These are phyloP conservation scores for Nakataea oryzae DNA, from an alignment of 2,329 filamentous ascomycete species.

Conservation along the genomic window DNA sequence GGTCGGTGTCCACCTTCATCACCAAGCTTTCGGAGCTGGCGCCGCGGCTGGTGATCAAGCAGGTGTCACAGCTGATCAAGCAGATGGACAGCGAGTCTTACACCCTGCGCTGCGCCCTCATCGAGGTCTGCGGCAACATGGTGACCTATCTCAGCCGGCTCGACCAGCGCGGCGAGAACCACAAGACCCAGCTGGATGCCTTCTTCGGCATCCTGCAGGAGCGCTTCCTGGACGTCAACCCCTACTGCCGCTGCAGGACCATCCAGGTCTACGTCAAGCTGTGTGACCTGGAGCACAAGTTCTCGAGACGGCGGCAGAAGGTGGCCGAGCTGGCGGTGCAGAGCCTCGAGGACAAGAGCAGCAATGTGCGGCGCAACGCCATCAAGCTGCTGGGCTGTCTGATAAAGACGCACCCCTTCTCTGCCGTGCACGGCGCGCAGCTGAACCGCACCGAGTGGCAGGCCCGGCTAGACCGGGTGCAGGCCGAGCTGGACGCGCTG, in stretches of 20 bases:
- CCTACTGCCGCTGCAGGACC: constrained; percentile 83
- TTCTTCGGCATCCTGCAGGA: constrained; percentile 97
- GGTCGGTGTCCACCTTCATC: constrained; percentile 91
- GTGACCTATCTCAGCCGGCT: constrained; percentile 83
- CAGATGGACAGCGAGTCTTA: constrained; percentile 96
- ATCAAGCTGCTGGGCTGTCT: constrained; percentile 84
- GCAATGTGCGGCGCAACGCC: constrained; percentile 88
- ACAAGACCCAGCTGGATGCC: constrained; percentile 89
- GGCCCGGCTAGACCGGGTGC: constrained; percentile 68
- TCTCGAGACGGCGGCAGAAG: constrained; percentile 80
- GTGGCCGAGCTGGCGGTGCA: constrained; percentile 79
- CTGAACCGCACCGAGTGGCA: constrained; percentile 81
- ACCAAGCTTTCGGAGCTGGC: constrained; percentile 86
- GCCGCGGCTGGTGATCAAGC: constrained; percentile 87
- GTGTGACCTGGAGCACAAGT: constrained; percentile 92
- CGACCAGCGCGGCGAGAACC: constrained; percentile 82
- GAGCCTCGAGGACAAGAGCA: constrained; percentile 95
- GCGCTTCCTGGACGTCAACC: constrained; percentile 91
- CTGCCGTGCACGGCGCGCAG: constrained; percentile 79
- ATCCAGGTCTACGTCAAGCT: constrained; percentile 90
- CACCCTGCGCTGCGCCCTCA: constrained; percentile 82
- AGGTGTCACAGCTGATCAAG: constrained; percentile 92
- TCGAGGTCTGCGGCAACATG: constrained; percentile 95
- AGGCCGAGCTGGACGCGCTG: constrained; percentile 69
- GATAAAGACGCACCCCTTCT: constrained; percentile 91